Evolutionary conservation across 2,329 filamentous ascomycete genomes (phyloP), one percentile per base, ranked within the genome.

Genomic region (Hawksworthiomyces lignivorus): DNA sequence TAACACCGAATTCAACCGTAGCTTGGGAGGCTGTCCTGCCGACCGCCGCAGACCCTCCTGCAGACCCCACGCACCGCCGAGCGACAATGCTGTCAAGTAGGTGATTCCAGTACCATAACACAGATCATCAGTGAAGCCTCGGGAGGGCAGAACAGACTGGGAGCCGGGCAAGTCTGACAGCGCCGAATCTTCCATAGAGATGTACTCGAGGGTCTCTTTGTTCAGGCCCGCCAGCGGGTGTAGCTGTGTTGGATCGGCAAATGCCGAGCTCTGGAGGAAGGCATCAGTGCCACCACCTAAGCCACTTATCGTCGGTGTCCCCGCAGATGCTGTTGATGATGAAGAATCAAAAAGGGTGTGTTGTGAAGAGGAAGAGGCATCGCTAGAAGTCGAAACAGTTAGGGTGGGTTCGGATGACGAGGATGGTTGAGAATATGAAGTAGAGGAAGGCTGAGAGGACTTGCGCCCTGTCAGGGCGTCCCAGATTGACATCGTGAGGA

Each of bases 41-140:
- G 82, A 84, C 63, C 84, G 82, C 57, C 82, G 80, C 54, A 97
- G 67, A 10, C 92, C 92, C 65, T 98, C 92, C 51, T 85, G 82
- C 53, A 98, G 64, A 48, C 92, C 92, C 90, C 90, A 97, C 44
- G 79, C 82, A 52, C 92, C 92, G 62, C 92, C 92, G 52, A 94
- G 61, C 30, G 83, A 76, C 55, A 98, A 70, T 7, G 85, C 92
- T n/a, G 85, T 71, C 47, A 98, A 72, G 61, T 98, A 98, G 59
- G 88, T 95, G 48, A 90, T 82, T 55, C 92, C 92, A 18, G 92
- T 94, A 58, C 94, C 92, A 63, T 98, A 98, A 68, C 92, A 97
- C 46, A 98, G 78, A 63, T 98, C 92, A 61, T 98, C 92, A 47
- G 89, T 94, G 80, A 94, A 98, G 61, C 92, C 92, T 62, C 92